Evolutionary conservation across 331 rosid species (phyloP).

Genomic region (Rhamnella rubrinervis): DNA sequence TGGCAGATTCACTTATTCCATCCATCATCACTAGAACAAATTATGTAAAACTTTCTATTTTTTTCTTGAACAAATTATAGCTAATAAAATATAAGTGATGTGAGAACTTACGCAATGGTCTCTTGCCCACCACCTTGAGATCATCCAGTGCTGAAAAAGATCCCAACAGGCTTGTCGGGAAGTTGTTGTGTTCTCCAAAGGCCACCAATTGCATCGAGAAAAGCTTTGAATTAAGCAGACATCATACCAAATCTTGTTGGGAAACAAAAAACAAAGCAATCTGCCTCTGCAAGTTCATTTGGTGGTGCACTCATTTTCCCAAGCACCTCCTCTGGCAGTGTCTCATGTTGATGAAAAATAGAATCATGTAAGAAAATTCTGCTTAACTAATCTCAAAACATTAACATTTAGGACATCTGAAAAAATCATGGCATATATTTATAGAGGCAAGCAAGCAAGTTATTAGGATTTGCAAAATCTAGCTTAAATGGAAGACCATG

Average conservation of each 20-base stretch:
- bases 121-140: conserved; percentile 99
- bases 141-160: conserved; percentile 96
- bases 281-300: conserved; percentile 78
- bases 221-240: conserved; percentile 97
- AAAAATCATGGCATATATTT: no score
- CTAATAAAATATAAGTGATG: background rate
- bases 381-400: no score
- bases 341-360: conserved; percentile 46
- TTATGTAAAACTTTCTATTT: background rate
- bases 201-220: conserved; percentile 88
- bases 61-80: background rate
- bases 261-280: conserved; percentile 83
- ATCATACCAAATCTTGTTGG: conserved; percentile 99
- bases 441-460: no score
- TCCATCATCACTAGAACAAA: no score
- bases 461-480: no score
- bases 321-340: conserved; percentile 71
- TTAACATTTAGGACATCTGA: no score
- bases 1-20: no score
- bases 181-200: conserved; percentile 90
- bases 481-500: no score
- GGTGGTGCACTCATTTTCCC: conserved; percentile 97
- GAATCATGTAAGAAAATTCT: no score
- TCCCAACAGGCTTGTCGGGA: conserved; percentile 95
- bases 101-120: conserved; percentile 82